These are phyloP conservation scores for Trichoderma sp. DNA, from an alignment of 2,329 filamentous ascomycete genomes.

Conservation along the genomic window DNA sequence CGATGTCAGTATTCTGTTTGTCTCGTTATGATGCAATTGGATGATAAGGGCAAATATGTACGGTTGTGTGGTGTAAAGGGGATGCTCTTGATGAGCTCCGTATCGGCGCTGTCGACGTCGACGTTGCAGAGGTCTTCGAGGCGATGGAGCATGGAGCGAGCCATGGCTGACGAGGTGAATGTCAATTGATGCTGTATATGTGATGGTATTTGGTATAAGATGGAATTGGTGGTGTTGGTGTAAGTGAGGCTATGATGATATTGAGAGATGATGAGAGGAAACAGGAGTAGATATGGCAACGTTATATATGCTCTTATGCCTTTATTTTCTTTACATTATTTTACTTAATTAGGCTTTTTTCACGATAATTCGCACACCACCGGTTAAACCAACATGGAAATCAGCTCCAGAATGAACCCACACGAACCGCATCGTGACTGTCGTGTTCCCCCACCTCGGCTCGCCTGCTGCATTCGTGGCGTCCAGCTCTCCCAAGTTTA, in stretches of 20 bases:
- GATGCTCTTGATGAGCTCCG: slow-evolving; percentile 22
- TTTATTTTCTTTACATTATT: neutral
- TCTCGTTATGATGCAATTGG: neutral
- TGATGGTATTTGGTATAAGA: neutral
- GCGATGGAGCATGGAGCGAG: slow-evolving; percentile 19
- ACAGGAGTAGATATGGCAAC: neutral
- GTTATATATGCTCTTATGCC: neutral
- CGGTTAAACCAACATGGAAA: neutral
- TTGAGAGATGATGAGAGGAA: neutral
- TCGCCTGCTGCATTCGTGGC: neutral
- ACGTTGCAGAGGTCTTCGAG: slow-evolving; percentile 25
- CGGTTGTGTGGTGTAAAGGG: slow-evolving; percentile 27
- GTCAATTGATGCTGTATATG: neutral
- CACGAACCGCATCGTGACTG: neutral
- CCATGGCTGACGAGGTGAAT: neutral
- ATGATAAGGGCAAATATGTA: neutral
- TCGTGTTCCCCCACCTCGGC: neutral
- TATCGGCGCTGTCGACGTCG: slow-evolving; percentile 25
- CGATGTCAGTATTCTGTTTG: neutral
- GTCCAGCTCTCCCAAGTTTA: neutral
- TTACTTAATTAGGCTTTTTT: neutral
- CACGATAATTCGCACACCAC: neutral
- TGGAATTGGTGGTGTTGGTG: neutral
- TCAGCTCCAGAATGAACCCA: neutral
- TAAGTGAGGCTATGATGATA: neutral